Percentiles rank a stretch among this genome's conserved stretches.
Conservation (phyloP, 2,329 filamentous ascomycete genomes). For the Exophiala aquamarina region DNA sequence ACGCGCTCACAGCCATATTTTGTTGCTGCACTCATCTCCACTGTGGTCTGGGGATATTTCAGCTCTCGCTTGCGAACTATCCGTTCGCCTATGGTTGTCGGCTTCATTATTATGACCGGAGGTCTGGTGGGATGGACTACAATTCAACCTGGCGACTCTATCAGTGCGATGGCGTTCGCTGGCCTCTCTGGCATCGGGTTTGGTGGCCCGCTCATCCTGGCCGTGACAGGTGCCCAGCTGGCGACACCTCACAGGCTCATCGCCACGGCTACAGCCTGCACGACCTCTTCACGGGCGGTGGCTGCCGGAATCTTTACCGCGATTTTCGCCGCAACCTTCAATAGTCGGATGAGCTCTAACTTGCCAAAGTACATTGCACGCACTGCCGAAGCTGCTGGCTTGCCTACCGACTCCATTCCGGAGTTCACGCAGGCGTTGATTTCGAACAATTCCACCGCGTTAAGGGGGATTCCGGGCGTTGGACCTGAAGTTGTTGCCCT, state of each 20-base stretch:
- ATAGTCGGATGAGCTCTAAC: not conserved
- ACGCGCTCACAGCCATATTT: constrained; percentile 1
- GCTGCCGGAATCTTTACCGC: constrained; percentile 6
- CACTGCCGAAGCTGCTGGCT: constrained; percentile 1
- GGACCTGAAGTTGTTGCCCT: not conserved
- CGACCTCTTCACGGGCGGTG: constrained; percentile 6
- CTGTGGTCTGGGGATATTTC: constrained; percentile 5
- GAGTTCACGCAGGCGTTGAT: not conserved
- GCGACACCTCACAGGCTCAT: constrained; percentile 5
- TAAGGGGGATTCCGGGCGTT: not conserved
- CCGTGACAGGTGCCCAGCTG: constrained; percentile 5
- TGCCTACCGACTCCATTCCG: not conserved
- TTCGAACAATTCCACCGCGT: constrained; percentile 14
- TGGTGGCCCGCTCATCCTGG: constrained; percentile 7
- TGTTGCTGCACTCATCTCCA: constrained; percentile 1
- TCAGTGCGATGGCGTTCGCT: constrained; percentile 1
- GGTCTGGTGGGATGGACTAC: constrained; percentile 6
- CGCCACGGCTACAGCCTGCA: constrained; percentile 8
- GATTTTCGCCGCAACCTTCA: constrained; percentile 8
- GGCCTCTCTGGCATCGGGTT: constrained; percentile 6
- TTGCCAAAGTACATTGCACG: constrained; percentile 4
- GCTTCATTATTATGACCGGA: constrained; percentile 5
- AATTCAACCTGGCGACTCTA: not conserved
- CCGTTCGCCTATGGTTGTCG: not conserved
- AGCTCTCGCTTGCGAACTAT: constrained; percentile 8